Evolutionary conservation across 164 flowering plant genomes (phyloP).

Genomic region (Annona cherimola): DNA sequence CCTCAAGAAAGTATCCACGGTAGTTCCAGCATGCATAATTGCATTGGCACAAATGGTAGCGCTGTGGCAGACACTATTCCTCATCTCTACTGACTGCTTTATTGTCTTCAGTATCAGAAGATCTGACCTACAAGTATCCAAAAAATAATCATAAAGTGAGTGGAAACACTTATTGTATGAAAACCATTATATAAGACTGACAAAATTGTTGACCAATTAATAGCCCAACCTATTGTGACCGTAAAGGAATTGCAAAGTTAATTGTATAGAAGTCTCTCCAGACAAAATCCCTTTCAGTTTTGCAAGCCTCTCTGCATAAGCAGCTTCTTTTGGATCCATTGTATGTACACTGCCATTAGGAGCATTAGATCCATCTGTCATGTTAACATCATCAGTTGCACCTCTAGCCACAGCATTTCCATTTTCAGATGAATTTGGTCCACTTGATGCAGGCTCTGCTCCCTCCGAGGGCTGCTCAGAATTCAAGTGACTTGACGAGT

Average conservation of each 20-base stretch:
- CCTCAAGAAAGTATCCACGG: conserved; percentile 89
- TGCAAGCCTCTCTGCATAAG: conserved; percentile 59
- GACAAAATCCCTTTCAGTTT: conserved; percentile 76
- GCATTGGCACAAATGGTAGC: conserved; percentile 96
- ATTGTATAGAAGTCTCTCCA: conserved; percentile 86
- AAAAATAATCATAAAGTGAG: conserved; percentile 1
- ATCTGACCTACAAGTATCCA: conserved; percentile 55
- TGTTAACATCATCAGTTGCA: conserved; percentile 40
- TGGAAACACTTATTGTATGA: not conserved
- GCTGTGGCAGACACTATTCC: conserved; percentile 95
- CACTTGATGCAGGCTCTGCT: conserved; percentile 29
- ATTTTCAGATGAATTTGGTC: conserved; percentile 33
- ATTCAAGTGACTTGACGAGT: conserved; percentile 9
- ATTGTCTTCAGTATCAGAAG: conserved; percentile 81
- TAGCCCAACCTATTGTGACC: conserved; percentile 75
- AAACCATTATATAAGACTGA: not conserved
- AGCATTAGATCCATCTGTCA: conserved; percentile 35
- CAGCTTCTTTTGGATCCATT: conserved; percentile 45
- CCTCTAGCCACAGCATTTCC: conserved; percentile 24
- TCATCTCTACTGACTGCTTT: conserved; percentile 94
- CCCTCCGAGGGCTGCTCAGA: conserved; percentile 19
- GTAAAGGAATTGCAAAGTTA: conserved; percentile 82
- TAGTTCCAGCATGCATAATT: conserved; percentile 96
- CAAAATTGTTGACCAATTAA: not conserved
- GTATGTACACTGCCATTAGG: conserved; percentile 20